Conservation (phyloP, 2,329 filamentous ascomycete genomes). For the Beauveria australis region DNA sequence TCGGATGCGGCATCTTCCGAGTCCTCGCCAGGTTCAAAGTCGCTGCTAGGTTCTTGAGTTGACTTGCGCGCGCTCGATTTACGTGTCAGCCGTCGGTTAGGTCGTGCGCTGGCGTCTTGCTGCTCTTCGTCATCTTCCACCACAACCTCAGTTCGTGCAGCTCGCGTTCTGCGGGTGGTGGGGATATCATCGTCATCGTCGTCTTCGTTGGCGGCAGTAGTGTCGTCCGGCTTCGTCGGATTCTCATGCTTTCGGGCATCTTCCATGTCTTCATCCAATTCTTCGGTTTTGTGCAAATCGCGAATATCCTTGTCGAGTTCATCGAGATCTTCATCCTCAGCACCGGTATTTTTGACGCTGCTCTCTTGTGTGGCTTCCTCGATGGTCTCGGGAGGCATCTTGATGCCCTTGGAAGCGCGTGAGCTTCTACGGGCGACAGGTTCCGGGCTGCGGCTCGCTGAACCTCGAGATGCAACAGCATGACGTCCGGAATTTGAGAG, state of each 20-base stretch:
- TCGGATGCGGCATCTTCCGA: conserved; percentile 45
- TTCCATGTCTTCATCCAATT: conserved; percentile 22
- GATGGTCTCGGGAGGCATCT: conserved; percentile 39
- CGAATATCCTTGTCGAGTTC: conserved; percentile 30
- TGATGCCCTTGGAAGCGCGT: conserved; percentile 43
- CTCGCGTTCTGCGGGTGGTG: conserved; percentile 38
- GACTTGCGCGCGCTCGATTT: conserved; percentile 36
- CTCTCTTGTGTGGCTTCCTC: conserved; percentile 48
- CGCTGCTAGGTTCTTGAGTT: conserved; percentile 47
- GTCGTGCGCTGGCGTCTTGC: conserved; percentile 22
- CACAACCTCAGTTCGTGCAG: conserved; percentile 23
- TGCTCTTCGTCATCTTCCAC: conserved; percentile 22
- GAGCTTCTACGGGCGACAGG: conserved; percentile 36
- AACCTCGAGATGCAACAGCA: conserved; percentile 38
- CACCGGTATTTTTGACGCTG: conserved; percentile 21
- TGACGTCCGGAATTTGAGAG: conserved; percentile 55
- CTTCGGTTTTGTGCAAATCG: conserved; percentile 21
- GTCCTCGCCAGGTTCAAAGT: conserved; percentile 53
- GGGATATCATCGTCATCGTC: conserved; percentile 42
- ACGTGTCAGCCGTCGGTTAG: conserved; percentile 39
- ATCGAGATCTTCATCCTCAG: conserved; percentile 26
- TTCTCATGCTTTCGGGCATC: conserved; percentile 18
- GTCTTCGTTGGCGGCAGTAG: conserved; percentile 18
- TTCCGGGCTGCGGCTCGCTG: conserved; percentile 50
- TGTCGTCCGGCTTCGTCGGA: conserved; percentile 14